phyloP scores from a whole-genome alignment of 2,329 filamentous ascomycete species.

The Zymoseptoria brevis region DNA sequence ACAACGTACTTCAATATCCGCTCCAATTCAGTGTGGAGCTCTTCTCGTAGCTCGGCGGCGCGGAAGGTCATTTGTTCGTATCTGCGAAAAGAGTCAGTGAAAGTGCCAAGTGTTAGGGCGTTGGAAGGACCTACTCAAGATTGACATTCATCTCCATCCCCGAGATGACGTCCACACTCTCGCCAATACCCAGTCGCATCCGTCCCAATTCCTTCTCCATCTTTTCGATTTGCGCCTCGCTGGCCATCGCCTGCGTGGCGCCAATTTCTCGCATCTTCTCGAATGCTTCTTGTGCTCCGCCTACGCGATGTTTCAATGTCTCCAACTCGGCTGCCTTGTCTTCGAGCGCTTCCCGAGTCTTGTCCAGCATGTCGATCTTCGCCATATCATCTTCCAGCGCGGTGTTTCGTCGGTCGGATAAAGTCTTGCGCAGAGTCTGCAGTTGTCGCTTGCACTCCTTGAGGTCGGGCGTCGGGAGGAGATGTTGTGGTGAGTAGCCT shows the following conservation, averaged over 20 bases:
- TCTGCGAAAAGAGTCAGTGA: slow-evolving; percentile 41
- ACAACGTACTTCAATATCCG: slow-evolving; percentile 94
- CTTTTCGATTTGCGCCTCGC: slow-evolving; percentile 92
- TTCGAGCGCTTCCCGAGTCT: slow-evolving; percentile 92
- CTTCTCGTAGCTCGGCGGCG: slow-evolving; percentile 79
- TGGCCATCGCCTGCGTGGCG: slow-evolving; percentile 76
- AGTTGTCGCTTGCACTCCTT: slow-evolving; percentile 78
- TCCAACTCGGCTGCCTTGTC: slow-evolving; percentile 92
- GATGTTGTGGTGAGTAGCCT: slow-evolving; percentile 81
- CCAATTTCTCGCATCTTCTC: slow-evolving; percentile 80
- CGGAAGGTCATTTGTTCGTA: slow-evolving; percentile 87
- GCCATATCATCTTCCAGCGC: slow-evolving; percentile 89
- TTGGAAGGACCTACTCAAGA: no score
- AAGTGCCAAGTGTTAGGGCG: no score
- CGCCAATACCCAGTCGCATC: slow-evolving; percentile 75
- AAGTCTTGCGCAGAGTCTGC: slow-evolving; percentile 71
- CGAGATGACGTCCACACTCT: slow-evolving; percentile 85
- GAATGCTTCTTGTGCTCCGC: slow-evolving; percentile 85
- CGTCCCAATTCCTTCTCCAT: slow-evolving; percentile 97
- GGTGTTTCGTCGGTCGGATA: slow-evolving; percentile 76
- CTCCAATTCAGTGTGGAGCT: slow-evolving; percentile 95
- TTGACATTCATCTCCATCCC: slow-evolving; percentile 94
- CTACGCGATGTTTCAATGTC: slow-evolving; percentile 77
- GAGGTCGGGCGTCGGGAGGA: slow-evolving; percentile 83
- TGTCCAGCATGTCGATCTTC: slow-evolving; percentile 85